A percentile compares a stretch with the other conserved stretches of the same genome.
phyloP scores from a whole-genome alignment of 495 filamentous ascomycete genomes.

The Parathielavia hyrcaniae region DNA sequence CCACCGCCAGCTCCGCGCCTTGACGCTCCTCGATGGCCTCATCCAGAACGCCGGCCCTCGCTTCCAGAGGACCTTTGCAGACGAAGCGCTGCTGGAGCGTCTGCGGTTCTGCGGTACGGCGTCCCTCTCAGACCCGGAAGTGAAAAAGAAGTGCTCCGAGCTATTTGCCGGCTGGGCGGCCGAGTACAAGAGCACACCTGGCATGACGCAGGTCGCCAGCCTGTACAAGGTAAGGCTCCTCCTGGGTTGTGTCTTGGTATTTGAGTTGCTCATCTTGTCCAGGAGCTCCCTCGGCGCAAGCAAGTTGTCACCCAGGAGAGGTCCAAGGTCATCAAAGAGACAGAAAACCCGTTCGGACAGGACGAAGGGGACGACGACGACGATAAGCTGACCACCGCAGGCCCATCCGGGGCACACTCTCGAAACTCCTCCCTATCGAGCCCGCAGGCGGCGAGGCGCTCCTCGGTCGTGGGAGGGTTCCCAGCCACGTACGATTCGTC shows the following conservation, averaged over 20 bases:
- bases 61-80: constrained; percentile 81
- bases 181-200: constrained; percentile 72
- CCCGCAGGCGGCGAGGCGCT: constrained; percentile 19
- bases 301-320: constrained; percentile 59
- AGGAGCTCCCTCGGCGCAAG: constrained; percentile 52
- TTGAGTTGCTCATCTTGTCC: constrained; percentile 10
- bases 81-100: constrained; percentile 90
- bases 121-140: constrained; percentile 72
- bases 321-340: constrained; percentile 75
- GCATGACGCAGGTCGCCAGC: constrained; percentile 69
- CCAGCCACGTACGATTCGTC: constrained; percentile 25
- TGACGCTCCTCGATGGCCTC: constrained; percentile 85
- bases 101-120: constrained; percentile 83
- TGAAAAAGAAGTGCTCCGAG: constrained; percentile 77
- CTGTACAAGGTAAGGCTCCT: constrained; percentile 58
- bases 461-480: constrained; percentile 25
- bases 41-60: constrained; percentile 90
- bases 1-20: constrained; percentile 82
- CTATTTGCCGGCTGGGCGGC: constrained; percentile 84
- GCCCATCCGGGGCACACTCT: constrained; percentile 27
- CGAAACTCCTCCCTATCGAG: constrained; percentile 25
- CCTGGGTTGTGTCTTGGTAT: too few relatives aligned
- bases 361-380: constrained; percentile 51
- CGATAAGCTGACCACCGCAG: constrained; percentile 4
- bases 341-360: constrained; percentile 56